phyloP scores from a whole-genome alignment of 2,329 filamentous ascomycete genomes.

The Pezicula carpinea region DNA sequence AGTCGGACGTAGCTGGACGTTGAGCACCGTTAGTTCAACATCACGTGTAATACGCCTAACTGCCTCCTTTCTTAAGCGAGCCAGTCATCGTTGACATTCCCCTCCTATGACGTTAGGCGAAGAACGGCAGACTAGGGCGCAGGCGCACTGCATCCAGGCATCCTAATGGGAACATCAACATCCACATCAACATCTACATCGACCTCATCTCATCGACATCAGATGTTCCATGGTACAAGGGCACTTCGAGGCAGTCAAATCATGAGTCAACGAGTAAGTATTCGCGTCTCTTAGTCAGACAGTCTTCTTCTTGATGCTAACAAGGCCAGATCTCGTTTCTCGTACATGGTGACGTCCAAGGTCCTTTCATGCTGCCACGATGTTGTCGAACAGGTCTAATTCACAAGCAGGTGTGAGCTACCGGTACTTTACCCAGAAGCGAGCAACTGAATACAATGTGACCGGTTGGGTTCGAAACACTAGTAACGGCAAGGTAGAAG shows the following conservation, averaged over 20 bases:
- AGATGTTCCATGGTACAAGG: too few species aligned
- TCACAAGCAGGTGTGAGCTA: not conserved
- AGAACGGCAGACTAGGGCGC: too few species aligned
- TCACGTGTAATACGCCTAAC: too few species aligned
- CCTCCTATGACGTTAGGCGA: too few species aligned
- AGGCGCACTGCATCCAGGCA: too few species aligned
- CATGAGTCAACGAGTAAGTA: constrained; percentile 34
- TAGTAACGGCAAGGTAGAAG: constrained; percentile 45
- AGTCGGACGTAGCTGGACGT: too few species aligned
- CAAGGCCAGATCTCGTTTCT: constrained; percentile 51
- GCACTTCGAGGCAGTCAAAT: not conserved
- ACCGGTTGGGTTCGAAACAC: constrained; percentile 62
- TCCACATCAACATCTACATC: too few species aligned
- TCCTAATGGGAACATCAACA: too few species aligned
- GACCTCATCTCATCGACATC: too few species aligned
- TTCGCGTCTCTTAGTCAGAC: not conserved
- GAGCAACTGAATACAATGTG: constrained; percentile 43
- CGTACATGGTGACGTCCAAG: constrained; percentile 67
- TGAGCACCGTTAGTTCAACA: too few species aligned
- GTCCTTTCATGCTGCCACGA: constrained; percentile 32
- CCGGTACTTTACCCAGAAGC: constrained; percentile 51
- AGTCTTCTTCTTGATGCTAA: not conserved
- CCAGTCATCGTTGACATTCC: too few species aligned
- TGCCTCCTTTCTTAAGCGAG: too few species aligned
- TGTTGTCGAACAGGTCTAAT: not conserved